A percentile compares a stretch with the other conserved stretches of the same genome.
phyloP scores from a whole-genome alignment of 108 stramenopile species.

The Epithemia pelagica region DNA sequence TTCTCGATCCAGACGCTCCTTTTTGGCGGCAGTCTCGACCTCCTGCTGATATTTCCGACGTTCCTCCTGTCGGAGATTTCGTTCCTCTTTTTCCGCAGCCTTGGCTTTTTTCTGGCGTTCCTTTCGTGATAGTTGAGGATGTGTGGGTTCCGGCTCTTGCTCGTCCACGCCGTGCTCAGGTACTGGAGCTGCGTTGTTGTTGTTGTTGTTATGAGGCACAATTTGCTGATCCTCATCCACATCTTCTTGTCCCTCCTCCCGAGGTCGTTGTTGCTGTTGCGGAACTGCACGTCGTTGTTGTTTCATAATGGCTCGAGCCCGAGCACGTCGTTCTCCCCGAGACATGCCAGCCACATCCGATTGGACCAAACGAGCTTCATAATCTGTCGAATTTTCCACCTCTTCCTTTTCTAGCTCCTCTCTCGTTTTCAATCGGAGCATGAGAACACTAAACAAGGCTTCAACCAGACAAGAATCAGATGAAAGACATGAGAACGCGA shows the following conservation, averaged over 20 bases:
- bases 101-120: conserved; percentile 66
- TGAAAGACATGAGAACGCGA: not conserved
- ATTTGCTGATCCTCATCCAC: not conserved
- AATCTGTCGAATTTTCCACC: conserved; percentile 15
- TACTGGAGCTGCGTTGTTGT: conserved; percentile 1
- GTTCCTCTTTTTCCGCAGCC: conserved; percentile 47
- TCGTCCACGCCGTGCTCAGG: not conserved
- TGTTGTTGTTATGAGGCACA: conserved; percentile 10
- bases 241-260: not conserved
- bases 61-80: conserved; percentile 39
- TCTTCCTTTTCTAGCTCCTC: conserved; percentile 27
- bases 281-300: conserved; percentile 30
- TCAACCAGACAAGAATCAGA: not conserved
- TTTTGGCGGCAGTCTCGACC: conserved; percentile 16
- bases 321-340: conserved; percentile 56
- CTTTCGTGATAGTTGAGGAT: conserved; percentile 36
- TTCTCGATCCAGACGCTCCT: conserved; percentile 13
- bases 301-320: conserved; percentile 58
- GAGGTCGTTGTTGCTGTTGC: too few relatives aligned
- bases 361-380: conserved; percentile 40
- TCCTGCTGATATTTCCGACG: conserved; percentile 35
- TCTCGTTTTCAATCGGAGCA: conserved; percentile 18
- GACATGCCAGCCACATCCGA: conserved; percentile 53
- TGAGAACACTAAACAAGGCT: conserved; percentile 9
- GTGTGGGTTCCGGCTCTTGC: not conserved